A percentile compares a stretch with the other conserved stretches of the same genome.
Conservation (phyloP, 2,329 filamentous ascomycete species). For the Trematosphaeria pertusa region DNA sequence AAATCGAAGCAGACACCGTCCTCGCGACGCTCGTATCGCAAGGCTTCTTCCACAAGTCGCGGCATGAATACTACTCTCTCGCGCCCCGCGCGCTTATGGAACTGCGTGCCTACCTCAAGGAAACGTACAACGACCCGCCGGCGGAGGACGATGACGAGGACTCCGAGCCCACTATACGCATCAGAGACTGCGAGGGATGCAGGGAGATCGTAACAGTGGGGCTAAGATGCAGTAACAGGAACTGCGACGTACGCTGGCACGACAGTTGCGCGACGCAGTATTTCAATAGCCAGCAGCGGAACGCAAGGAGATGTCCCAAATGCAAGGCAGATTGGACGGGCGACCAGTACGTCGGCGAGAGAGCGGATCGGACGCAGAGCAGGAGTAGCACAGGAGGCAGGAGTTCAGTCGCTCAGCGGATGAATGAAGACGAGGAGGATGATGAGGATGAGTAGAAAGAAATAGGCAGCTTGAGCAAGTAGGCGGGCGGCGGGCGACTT, state of each 20-base stretch:
- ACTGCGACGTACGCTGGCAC: conserved; percentile 42
- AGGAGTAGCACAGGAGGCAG: too few relatives aligned
- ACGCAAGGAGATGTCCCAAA: conserved; percentile 34
- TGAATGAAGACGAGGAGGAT: too few relatives aligned
- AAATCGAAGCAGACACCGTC: conserved; percentile 77
- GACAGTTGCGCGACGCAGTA: conserved; percentile 42
- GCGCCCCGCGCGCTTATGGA: conserved; percentile 84
- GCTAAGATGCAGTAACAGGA: conserved; percentile 34
- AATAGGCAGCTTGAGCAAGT: too few relatives aligned
- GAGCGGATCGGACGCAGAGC: conserved; percentile 25
- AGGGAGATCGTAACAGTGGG: conserved; percentile 83
- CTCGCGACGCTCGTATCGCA: conserved; percentile 75
- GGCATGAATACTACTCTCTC: conserved; percentile 74
- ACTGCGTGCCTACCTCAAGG: conserved; percentile 81
- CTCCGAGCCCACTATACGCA: conserved; percentile 60
- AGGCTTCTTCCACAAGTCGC: conserved; percentile 83
- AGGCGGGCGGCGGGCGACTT: too few relatives aligned
- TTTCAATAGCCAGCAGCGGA: conserved; percentile 28
- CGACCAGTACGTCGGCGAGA: conserved; percentile 61
- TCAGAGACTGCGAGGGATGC: conserved; percentile 89
- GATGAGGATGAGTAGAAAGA: too few relatives aligned
- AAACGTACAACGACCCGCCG: conserved; percentile 83
- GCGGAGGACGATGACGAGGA: conserved; percentile 61
- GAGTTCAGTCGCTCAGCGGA: too few relatives aligned
- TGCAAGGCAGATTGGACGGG: conserved; percentile 41